Evolutionary conservation across 202 grass and related monocot genomes (phyloP).

Genomic region (Thinopyrum obtusiflorum): DNA sequence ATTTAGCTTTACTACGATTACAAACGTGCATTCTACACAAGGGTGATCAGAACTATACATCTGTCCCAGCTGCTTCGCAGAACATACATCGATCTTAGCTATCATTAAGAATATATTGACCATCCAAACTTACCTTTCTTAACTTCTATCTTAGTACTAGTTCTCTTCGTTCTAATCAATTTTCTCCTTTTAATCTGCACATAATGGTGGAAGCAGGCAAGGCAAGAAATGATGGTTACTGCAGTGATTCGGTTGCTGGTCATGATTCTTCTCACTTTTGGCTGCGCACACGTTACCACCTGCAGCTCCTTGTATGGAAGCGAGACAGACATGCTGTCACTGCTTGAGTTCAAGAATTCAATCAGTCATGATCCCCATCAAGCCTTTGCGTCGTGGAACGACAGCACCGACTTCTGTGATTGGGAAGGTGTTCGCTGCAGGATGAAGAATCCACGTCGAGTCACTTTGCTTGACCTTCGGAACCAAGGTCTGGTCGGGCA

Average conservation of each 20-base stretch:
- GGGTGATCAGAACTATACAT: not conserved
- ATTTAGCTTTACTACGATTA: not conserved
- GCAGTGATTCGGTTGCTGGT: not conserved
- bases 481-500: not conserved
- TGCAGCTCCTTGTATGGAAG: not conserved
- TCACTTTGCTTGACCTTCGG: not conserved
- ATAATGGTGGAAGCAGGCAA: not conserved
- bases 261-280: not conserved
- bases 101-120: not conserved
- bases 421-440: slow-evolving; percentile 30
- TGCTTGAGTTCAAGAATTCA: slow-evolving; percentile 23
- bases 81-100: not conserved
- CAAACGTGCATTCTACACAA: not conserved
- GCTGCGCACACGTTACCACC: not conserved
- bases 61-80: not conserved
- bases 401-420: slow-evolving; percentile 8
- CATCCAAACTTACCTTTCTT: not conserved
- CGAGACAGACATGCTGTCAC: slow-evolving; percentile 4
- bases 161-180: not conserved
- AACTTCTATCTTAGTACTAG: not conserved
- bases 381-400: slow-evolving; percentile 34
- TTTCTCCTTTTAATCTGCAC: not conserved
- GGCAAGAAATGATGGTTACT: not conserved
- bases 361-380: slow-evolving; percentile 14
- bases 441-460: not conserved